Conservation (phyloP, 139 green algal species). For the Picochlorum sp. region DNA sequence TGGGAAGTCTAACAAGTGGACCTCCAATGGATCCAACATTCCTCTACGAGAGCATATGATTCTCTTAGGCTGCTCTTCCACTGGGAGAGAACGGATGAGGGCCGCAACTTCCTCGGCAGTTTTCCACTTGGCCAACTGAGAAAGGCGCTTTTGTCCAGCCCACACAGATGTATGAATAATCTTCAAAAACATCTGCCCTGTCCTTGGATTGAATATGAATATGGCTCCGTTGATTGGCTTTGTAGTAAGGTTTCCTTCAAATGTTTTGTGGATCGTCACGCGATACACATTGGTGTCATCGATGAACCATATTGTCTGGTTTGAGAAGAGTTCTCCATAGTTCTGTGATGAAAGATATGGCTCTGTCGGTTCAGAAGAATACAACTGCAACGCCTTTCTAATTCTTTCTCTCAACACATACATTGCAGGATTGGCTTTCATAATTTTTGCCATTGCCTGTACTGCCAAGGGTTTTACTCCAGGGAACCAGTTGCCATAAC, state of each 20-base stretch:
- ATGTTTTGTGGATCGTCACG: slow-evolving; percentile 99
- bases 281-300: slow-evolving; percentile 99
- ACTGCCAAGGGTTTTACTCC: slow-evolving; percentile 91
- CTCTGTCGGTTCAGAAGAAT: slow-evolving; percentile 96
- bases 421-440: slow-evolving; percentile 97
- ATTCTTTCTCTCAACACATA: slow-evolving; percentile 98
- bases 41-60: slow-evolving; percentile 98
- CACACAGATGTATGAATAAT: slow-evolving; percentile 98
- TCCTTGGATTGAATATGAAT: slow-evolving; percentile 99
- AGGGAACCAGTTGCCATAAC: slow-evolving; percentile 98
- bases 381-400: slow-evolving; percentile 97
- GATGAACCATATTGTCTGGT: slow-evolving; percentile 99
- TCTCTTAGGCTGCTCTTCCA: slow-evolving; percentile 99
- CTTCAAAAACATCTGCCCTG: slow-evolving; percentile 96
- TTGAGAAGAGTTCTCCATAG: slow-evolving; percentile 97
- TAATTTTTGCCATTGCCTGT: slow-evolving; percentile 94
- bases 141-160: slow-evolving; percentile 98
- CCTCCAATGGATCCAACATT: slow-evolving; percentile 99
- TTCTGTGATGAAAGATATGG: slow-evolving; percentile 97
- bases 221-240: slow-evolving; percentile 78
- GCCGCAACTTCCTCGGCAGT: slow-evolving; percentile 97
- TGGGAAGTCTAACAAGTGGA: slow-evolving; percentile 98
- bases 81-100: slow-evolving; percentile 86
- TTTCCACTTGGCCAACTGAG: slow-evolving; percentile 99
- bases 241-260: slow-evolving; percentile 89